phyloP scores from a whole-genome alignment of 257 asterid species.

The Solanum sejunctum region DNA sequence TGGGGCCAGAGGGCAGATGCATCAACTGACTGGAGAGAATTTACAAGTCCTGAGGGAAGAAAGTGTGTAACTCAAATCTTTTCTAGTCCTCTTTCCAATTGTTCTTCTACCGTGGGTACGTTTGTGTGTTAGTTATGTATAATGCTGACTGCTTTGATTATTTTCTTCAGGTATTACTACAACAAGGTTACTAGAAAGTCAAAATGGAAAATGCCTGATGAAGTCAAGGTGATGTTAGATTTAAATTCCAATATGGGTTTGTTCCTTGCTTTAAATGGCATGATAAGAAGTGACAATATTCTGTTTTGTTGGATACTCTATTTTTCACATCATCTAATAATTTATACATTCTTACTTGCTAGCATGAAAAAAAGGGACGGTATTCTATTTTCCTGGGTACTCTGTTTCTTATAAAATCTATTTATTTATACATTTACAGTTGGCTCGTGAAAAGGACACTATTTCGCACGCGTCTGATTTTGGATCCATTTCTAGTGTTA shows the following conservation, averaged over 20 bases:
- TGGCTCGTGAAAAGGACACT: slow-evolving; percentile 50
- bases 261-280: background rate
- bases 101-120: background rate
- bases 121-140: background rate
- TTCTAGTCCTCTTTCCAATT: background rate
- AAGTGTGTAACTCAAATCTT: slow-evolving; percentile 32
- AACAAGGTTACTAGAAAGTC: slow-evolving; percentile 63
- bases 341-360: slow-evolving; percentile 27
- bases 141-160: background rate
- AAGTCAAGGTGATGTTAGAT: slow-evolving; percentile 55
- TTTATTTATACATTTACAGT: background rate
- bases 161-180: slow-evolving; percentile 48
- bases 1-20: slow-evolving; percentile 86
- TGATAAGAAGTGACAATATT: background rate
- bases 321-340: background rate
- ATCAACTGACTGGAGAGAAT: slow-evolving; percentile 88
- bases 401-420: slow-evolving; percentile 4
- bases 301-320: slow-evolving; percentile 1
- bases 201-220: slow-evolving; percentile 81
- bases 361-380: background rate
- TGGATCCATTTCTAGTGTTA: slow-evolving; percentile 29
- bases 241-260: slow-evolving; percentile 7
- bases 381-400: background rate
- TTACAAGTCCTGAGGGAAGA: slow-evolving; percentile 56
- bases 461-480: slow-evolving; percentile 22